A percentile compares a stretch with the other conserved stretches of the same genome.
Conservation (phyloP, 805 yeast genomes). For the Yamadazyma paraphyllophila region DNA sequence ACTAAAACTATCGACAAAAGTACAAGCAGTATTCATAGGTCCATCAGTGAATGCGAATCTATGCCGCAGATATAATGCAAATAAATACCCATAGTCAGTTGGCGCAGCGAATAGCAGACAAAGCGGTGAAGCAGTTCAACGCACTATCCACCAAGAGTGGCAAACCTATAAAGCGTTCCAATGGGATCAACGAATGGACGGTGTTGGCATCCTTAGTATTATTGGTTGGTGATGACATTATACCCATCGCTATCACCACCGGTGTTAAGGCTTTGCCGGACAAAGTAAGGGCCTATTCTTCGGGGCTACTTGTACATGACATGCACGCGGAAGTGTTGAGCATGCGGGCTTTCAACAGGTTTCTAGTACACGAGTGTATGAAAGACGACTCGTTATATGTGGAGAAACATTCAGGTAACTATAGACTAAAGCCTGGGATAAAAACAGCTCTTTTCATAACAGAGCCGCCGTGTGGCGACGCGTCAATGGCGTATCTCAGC, state of each 20-base stretch:
- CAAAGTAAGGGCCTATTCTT: slow-evolving; percentile 35
- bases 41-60: not conserved
- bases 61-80: not conserved
- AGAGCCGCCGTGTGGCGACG: slow-evolving; percentile 90
- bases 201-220: slow-evolving; percentile 74
- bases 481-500: slow-evolving; percentile 52
- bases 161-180: slow-evolving; percentile 59
- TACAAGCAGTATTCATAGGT: too few species aligned
- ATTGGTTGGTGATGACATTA: slow-evolving; percentile 17
- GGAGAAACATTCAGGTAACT: slow-evolving; percentile 20
- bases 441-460: slow-evolving; percentile 62
- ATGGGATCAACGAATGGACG: slow-evolving; percentile 78
- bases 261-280: slow-evolving; percentile 83
- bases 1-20: too few species aligned
- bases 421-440: slow-evolving; percentile 31
- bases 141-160: slow-evolving; percentile 39
- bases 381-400: slow-evolving; percentile 10
- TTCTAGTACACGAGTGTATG: slow-evolving; percentile 48
- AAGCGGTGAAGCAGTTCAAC: slow-evolving; percentile 29
- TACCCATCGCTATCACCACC: slow-evolving; percentile 57
- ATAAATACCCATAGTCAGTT: not conserved
- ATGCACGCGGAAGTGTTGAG: slow-evolving; percentile 86
- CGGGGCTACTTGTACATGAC: slow-evolving; percentile 77
- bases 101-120: slow-evolving; percentile 23
- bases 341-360: slow-evolving; percentile 65